Evolutionary conservation across 1,139 yeast genomes (phyloP).

Genomic region (Lizanozyma gosingica): DNA sequence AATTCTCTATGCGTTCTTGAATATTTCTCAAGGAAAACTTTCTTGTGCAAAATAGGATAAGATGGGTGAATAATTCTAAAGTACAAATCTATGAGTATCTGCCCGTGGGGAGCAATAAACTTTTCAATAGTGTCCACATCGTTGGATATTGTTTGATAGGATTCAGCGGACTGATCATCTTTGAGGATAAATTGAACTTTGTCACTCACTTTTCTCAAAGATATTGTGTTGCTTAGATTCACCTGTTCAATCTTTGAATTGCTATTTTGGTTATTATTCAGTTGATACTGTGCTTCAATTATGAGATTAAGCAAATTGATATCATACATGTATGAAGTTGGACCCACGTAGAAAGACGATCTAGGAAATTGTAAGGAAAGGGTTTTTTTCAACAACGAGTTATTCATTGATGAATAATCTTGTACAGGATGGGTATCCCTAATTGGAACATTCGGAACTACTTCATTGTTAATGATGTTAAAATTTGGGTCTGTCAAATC

Average conservation of each 20-base stretch:
- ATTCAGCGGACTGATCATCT: slow-evolving; percentile 63
- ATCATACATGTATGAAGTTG: slow-evolving; percentile 61
- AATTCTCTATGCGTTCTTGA: slow-evolving; percentile 69
- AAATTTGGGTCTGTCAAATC: slow-evolving; percentile 5
- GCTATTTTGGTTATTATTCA: slow-evolving; percentile 4
- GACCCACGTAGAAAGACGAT: slow-evolving; percentile 68
- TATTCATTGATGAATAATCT: slow-evolving; percentile 45
- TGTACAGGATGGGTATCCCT: slow-evolving; percentile 47
- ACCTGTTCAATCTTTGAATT: slow-evolving; percentile 49
- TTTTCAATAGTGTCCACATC: slow-evolving; percentile 67
- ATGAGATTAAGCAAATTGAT: slow-evolving; percentile 46
- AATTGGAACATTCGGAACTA: slow-evolving; percentile 45
- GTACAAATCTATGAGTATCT: slow-evolving; percentile 57
- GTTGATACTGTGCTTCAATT: slow-evolving; percentile 30
- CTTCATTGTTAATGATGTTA: slow-evolving; percentile 7
- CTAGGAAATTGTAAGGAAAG: slow-evolving; percentile 58
- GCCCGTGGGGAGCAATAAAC: slow-evolving; percentile 72
- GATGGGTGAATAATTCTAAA: slow-evolving; percentile 73
- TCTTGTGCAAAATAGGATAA: slow-evolving; percentile 68
- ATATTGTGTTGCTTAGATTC: slow-evolving; percentile 46
- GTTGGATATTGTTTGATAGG: slow-evolving; percentile 53
- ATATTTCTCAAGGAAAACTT: slow-evolving; percentile 69
- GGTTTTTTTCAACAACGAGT: slow-evolving; percentile 35
- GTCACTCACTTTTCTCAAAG: slow-evolving; percentile 60
- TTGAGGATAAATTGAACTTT: slow-evolving; percentile 57